These are phyloP conservation scores for Trifolium subterraneum DNA, from an alignment of 306 rosid genomes.

Conservation along the genomic window DNA sequence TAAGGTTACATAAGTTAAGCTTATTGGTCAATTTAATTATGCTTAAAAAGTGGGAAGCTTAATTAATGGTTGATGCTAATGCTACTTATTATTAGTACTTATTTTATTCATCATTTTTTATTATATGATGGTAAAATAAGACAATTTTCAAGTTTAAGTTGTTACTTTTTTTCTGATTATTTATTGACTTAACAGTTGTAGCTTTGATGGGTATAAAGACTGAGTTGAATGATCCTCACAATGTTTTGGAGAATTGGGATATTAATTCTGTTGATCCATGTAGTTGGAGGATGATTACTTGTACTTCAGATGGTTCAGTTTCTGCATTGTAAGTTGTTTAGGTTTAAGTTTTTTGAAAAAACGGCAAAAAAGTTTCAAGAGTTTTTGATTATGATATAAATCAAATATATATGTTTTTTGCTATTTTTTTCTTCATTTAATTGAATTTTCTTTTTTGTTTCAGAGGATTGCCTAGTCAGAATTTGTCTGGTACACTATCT, in stretches of 20 bases:
- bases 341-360: slow-evolving; percentile 22
- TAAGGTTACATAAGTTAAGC: slow-evolving; percentile 23
- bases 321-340: slow-evolving; percentile 78
- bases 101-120: not conserved
- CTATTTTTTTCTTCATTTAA: slow-evolving; percentile 33
- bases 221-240: slow-evolving; percentile 81
- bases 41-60: slow-evolving; percentile 9
- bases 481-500: slow-evolving; percentile 84
- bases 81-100: not conserved
- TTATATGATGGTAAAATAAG: slow-evolving; percentile 13
- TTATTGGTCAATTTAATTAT: slow-evolving; percentile 33
- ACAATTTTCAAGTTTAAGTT: slow-evolving; percentile 21
- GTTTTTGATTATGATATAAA: slow-evolving; percentile 16
- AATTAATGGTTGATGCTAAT: slow-evolving; percentile 31
- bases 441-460: not conserved
- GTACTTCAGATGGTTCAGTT: slow-evolving; percentile 84
- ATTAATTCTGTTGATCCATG: slow-evolving; percentile 95
- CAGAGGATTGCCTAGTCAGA: slow-evolving; percentile 99
- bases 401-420: not conserved
- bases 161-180: slow-evolving; percentile 34
- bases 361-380: slow-evolving; percentile 23
- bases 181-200: slow-evolving; percentile 63
- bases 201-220: slow-evolving; percentile 87
- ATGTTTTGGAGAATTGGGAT: slow-evolving; percentile 96
- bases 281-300: slow-evolving; percentile 99